Percentiles rank a stretch among this genome's conserved stretches.
Evolutionary conservation across 192 early-diverging fungal species (phyloP).

Genomic region (Physocladia obscura): DNA sequence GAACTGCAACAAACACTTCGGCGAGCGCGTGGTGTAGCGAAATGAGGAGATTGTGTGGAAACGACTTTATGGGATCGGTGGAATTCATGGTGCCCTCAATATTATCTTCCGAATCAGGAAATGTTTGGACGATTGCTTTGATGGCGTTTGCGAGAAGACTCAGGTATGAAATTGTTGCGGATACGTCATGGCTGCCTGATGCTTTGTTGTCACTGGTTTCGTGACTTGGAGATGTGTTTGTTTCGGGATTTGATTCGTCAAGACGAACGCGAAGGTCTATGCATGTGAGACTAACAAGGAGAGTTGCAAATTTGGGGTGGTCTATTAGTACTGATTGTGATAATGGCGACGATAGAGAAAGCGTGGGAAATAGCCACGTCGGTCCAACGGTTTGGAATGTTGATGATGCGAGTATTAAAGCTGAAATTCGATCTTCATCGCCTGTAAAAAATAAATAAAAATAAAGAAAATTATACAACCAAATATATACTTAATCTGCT

Average conservation of each 20-base stretch:
- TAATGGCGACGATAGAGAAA: too few species aligned
- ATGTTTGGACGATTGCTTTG: conserved; percentile 8
- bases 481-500: background rate
- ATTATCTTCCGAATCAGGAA: background rate
- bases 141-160: conserved; percentile 10
- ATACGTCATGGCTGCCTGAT: background rate
- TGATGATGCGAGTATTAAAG: conserved; percentile 1
- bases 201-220: background rate
- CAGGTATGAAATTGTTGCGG: background rate
- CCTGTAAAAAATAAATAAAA: too few species aligned
- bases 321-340: background rate
- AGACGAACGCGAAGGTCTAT: conserved; percentile 20
- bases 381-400: conserved; percentile 2
- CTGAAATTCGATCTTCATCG: background rate
- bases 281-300: conserved; percentile 12
- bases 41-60: conserved; percentile 4
- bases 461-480: background rate
- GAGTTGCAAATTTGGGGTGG: conserved; percentile 8
- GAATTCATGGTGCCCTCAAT: background rate
- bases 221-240: background rate
- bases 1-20: conserved; percentile 9
- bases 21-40: conserved; percentile 20
- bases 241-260: background rate
- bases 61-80: background rate
- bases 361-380: conserved; percentile 4